Percentiles rank a stretch among this genome's conserved stretches.
These are phyloP conservation scores for Cadophora malorum DNA, from an alignment of 2,329 filamentous ascomycete genomes.

Conservation along the genomic window DNA sequence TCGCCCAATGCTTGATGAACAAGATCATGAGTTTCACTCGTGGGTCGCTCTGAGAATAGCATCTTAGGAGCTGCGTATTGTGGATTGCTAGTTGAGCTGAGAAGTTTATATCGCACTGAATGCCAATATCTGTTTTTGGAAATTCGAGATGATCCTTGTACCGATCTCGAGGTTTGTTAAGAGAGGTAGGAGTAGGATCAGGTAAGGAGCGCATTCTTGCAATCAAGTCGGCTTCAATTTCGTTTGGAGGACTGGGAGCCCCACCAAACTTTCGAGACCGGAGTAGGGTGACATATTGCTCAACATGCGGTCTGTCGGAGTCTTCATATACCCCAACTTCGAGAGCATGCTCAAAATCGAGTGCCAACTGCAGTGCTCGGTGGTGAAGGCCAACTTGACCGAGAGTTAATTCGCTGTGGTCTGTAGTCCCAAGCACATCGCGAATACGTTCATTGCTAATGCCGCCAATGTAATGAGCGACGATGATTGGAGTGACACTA, in stretches of 20 bases:
- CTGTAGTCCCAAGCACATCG: slow-evolving; percentile 46
- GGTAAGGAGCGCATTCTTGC: slow-evolving; percentile 42
- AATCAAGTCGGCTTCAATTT: slow-evolving; percentile 31
- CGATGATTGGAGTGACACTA: slow-evolving; percentile 43
- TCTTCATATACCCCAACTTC: slow-evolving; percentile 55
- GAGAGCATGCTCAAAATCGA: slow-evolving; percentile 61
- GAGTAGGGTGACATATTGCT: slow-evolving; percentile 59
- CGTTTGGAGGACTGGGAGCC: slow-evolving; percentile 42
- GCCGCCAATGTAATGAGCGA: slow-evolving; percentile 58
- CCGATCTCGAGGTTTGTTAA: slow-evolving; percentile 57
- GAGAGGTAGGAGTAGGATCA: slow-evolving; percentile 52
- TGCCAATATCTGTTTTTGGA: slow-evolving; percentile 76
- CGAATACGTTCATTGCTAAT: slow-evolving; percentile 56
- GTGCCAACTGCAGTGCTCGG: slow-evolving; percentile 61
- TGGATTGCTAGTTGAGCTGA: slow-evolving; percentile 82
- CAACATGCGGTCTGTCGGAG: slow-evolving; percentile 48
- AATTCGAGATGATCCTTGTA: slow-evolving; percentile 74
- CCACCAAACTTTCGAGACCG: slow-evolving; percentile 43
- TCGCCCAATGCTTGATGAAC: slow-evolving; percentile 92
- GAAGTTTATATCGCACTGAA: slow-evolving; percentile 93
- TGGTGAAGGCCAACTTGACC: slow-evolving; percentile 50
- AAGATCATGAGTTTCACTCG: slow-evolving; percentile 80
- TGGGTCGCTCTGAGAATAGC: slow-evolving; percentile 80
- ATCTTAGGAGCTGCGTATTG: slow-evolving; percentile 82
- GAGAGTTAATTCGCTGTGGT: slow-evolving; percentile 44